Conservation (phyloP, 1,139 yeast genomes). For the Saccharomyces uvarum region DNA sequence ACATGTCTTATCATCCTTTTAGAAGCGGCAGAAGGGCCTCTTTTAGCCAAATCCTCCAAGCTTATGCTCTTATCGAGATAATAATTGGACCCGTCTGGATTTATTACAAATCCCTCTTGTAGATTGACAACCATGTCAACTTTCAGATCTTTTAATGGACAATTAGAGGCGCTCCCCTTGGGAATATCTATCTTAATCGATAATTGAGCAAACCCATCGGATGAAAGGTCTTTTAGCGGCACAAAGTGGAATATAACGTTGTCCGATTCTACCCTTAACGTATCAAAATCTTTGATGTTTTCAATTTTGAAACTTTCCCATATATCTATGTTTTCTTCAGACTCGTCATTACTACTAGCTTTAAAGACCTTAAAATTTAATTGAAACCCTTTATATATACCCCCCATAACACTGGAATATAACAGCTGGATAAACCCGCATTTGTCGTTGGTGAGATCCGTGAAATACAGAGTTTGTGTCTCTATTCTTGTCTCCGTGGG, state of each 20-base stretch:
- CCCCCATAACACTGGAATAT: constrained; percentile 69
- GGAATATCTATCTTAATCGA: constrained; percentile 33
- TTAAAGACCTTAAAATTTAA: constrained; percentile 64
- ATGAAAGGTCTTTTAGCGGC: constrained; percentile 32
- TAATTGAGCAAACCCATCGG: constrained; percentile 10
- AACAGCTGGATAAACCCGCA: constrained; percentile 78
- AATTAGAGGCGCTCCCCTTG: constrained; percentile 47
- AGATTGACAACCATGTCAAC: constrained; percentile 20
- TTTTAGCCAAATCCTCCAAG: constrained; percentile 36
- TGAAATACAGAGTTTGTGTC: constrained; percentile 78
- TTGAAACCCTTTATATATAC: constrained; percentile 76
- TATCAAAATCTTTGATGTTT: constrained; percentile 12
- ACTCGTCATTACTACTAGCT: constrained; percentile 25
- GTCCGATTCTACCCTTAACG: constrained; percentile 35
- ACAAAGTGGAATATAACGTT: constrained; percentile 58
- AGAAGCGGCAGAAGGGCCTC: constrained; percentile 37
- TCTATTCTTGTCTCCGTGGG: constrained; percentile 60
- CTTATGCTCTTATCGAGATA: constrained; percentile 38
- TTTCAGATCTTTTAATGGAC: constrained; percentile 8
- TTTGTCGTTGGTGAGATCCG: constrained; percentile 46
- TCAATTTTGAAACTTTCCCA: constrained; percentile 27
- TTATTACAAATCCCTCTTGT: constrained; percentile 54
- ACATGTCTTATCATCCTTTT: constrained; percentile 39
- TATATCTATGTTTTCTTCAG: constrained; percentile 35
- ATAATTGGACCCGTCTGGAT: constrained; percentile 52